Percentiles rank a stretch among this genome's conserved stretches.
Evolutionary conservation across 176 grass and related monocot species (phyloP).

Genomic region (Eremochloa ophiuroides): DNA sequence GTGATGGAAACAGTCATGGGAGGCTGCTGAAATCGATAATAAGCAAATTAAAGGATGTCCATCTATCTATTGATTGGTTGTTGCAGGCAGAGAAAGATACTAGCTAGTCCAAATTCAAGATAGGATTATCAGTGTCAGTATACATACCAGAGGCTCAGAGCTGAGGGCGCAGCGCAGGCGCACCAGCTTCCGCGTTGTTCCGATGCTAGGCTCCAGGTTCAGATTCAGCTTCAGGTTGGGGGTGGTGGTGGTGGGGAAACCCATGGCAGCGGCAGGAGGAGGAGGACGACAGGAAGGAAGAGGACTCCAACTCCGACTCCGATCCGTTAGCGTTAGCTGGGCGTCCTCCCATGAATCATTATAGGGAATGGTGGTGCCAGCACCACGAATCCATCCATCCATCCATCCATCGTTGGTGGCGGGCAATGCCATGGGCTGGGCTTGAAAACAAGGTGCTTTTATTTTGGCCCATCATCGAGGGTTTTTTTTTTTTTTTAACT

Average conservation of each 20-base stretch:
- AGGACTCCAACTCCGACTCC: background rate
- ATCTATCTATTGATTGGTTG: too few species aligned
- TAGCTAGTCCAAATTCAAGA: too few species aligned
- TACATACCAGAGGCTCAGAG: background rate
- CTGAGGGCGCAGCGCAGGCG: conserved; percentile 1
- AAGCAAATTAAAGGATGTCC: background rate
- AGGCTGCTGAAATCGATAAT: conserved; percentile 33
- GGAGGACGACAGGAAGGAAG: background rate
- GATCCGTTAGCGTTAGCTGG: background rate
- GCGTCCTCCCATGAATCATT: background rate
- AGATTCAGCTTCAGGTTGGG: background rate
- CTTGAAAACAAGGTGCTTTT: too few species aligned
- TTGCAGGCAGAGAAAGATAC: background rate
- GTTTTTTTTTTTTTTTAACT: too few species aligned
- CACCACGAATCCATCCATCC: background rate
- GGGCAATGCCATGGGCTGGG: too few species aligned
- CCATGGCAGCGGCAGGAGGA: background rate
- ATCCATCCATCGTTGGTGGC: too few species aligned
- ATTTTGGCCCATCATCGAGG: too few species aligned
- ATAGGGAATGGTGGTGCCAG: background rate
- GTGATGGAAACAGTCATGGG: conserved; percentile 77
- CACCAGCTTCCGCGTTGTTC: background rate
- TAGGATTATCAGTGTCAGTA: background rate
- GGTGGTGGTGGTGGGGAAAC: background rate
- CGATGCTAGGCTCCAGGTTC: background rate